Conservation (phyloP, 768 basidiomycete species). For the Termitomyces sp. region DNA sequence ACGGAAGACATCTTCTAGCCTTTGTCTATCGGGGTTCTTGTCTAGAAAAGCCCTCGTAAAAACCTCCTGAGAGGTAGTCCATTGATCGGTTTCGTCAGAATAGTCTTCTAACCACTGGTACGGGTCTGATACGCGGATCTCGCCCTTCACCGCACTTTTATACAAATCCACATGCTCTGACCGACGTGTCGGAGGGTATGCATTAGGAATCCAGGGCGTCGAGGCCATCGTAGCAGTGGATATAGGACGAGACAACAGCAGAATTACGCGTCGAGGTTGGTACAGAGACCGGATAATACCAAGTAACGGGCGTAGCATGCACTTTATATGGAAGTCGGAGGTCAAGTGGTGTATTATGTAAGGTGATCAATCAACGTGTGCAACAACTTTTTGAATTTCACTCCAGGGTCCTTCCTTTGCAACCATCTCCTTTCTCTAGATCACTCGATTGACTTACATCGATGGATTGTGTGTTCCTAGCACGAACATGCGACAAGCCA, state of each 20-base stretch:
- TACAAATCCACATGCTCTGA: slow-evolving; percentile 68
- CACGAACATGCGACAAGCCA: slow-evolving; percentile 9
- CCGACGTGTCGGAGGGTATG: slow-evolving; percentile 64
- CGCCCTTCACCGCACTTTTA: slow-evolving; percentile 57
- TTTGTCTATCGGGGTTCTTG: slow-evolving; percentile 55
- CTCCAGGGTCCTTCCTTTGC: too few relatives aligned
- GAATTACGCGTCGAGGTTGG: slow-evolving; percentile 19
- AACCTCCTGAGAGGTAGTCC: slow-evolving; percentile 58
- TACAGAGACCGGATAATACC: slow-evolving; percentile 9
- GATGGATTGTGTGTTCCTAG: slow-evolving; percentile 11
- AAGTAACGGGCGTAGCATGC: slow-evolving; percentile 21
- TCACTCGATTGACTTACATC: slow-evolving; percentile 9
- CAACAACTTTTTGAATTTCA: too few relatives aligned
- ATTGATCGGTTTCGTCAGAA: slow-evolving; percentile 58
- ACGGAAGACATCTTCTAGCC: slow-evolving; percentile 56
- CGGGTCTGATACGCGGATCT: slow-evolving; percentile 65
- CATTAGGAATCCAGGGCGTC: slow-evolving; percentile 50
- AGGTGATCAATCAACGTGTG: too few relatives aligned
- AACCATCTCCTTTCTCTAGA: too few relatives aligned
- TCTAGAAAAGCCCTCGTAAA: slow-evolving; percentile 61
- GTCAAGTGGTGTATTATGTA: slow-evolving; percentile 1
- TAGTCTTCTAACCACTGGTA: slow-evolving; percentile 73
- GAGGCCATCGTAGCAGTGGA: slow-evolving; percentile 30
- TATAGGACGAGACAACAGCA: slow-evolving; percentile 19
- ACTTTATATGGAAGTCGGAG: slow-evolving; percentile 17